These are phyloP conservation scores for Lunasporangiospora selenospora DNA, from an alignment of 192 early-diverging fungal species.

Conservation along the genomic window DNA sequence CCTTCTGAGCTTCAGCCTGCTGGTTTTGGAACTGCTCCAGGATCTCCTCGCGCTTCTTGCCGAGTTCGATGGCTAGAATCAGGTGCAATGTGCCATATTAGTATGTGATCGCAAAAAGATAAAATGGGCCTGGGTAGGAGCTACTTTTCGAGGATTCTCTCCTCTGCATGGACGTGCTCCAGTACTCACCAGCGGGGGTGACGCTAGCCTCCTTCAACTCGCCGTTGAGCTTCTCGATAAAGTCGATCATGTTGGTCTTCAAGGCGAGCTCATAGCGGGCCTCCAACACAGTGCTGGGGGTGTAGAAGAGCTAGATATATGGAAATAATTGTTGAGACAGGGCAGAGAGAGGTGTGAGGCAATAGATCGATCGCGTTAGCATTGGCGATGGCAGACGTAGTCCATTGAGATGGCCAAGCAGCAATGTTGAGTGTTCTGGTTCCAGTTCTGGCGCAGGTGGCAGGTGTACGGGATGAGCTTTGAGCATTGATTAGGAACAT, in stretches of 20 bases:
- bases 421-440: no score
- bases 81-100: neutral
- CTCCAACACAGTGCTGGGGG: conserved; percentile 74
- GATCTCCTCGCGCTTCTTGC: conserved; percentile 78
- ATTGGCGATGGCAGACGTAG: no score
- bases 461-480: no score
- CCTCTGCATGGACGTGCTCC: conserved; percentile 1
- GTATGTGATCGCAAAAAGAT: neutral
- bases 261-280: conserved; percentile 91
- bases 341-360: neutral
- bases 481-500: no score
- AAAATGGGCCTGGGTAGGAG: neutral
- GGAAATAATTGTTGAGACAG: neutral
- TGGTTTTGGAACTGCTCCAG: conserved; percentile 76
- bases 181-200: conserved; percentile 74
- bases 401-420: no score
- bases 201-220: conserved; percentile 79
- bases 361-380: conserved; percentile 2
- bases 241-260: conserved; percentile 95
- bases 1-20: conserved; percentile 77
- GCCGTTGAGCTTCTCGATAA: conserved; percentile 83
- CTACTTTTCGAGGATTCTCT: no score
- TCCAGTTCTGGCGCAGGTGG: no score
- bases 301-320: conserved; percentile 70
- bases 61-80: conserved; percentile 54